A percentile compares a stretch with the other conserved stretches of the same genome.
Conservation (phyloP, 2,329 filamentous ascomycete genomes). For the Chalaropsis ovoidea region DNA sequence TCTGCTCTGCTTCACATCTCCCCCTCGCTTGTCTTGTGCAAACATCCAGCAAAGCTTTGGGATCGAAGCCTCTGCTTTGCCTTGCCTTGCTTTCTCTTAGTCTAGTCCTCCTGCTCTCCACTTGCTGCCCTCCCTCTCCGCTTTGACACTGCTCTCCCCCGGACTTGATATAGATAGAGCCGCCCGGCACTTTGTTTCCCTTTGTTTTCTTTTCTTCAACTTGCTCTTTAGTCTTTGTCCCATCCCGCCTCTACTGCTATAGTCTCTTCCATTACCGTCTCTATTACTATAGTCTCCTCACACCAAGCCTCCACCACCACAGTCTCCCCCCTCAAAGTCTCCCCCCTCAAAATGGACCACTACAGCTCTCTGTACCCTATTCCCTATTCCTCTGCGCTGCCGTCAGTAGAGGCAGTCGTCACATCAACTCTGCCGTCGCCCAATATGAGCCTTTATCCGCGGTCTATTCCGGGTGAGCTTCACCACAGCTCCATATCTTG, state of each 20-base stretch:
- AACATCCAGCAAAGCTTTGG: slow-evolving; percentile 8
- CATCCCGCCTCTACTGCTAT: slow-evolving; percentile 23
- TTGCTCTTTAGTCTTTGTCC: slow-evolving; percentile 25
- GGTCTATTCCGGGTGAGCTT: background rate
- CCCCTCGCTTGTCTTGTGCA: slow-evolving; percentile 5
- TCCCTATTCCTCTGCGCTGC: slow-evolving; percentile 21
- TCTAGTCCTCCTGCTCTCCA: background rate
- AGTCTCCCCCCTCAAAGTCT: slow-evolving; percentile 12
- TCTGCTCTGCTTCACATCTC: background rate
- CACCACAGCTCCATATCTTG: background rate
- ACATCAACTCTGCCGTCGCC: slow-evolving; percentile 20
- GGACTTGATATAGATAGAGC: slow-evolving; percentile 6
- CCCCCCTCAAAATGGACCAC: slow-evolving; percentile 14
- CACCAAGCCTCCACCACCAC: slow-evolving; percentile 23
- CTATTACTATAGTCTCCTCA: no score
- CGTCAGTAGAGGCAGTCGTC: slow-evolving; percentile 20
- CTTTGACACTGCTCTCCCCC: background rate
- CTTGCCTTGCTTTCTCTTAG: background rate
- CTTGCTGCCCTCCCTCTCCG: background rate
- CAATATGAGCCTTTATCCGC: slow-evolving; percentile 21
- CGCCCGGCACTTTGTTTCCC: slow-evolving; percentile 7
- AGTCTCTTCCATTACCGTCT: no score
- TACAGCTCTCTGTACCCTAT: slow-evolving; percentile 17
- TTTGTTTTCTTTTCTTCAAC: slow-evolving; percentile 12
- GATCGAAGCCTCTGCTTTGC: slow-evolving; percentile 6